These are phyloP conservation scores for Gigaspora rosea DNA, from an alignment of 192 early-diverging fungal species.

Conservation along the genomic window DNA sequence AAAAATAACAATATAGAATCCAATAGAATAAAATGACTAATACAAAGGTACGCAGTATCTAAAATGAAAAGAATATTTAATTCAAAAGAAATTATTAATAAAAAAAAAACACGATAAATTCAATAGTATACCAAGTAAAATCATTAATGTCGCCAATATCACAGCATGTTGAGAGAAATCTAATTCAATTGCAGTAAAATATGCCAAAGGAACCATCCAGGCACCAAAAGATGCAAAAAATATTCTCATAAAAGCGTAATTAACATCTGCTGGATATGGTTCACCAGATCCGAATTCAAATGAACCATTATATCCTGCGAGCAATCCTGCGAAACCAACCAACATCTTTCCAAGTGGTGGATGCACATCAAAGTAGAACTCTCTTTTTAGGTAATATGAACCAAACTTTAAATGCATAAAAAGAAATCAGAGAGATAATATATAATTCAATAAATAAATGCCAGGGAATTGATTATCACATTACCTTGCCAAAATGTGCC, in stretches of 20 bases:
- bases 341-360: conserved; percentile 98
- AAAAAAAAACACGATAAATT: not conserved
- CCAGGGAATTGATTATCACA: not conserved
- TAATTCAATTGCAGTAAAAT: conserved; percentile 79
- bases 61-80: conserved; percentile 11
- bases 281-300: conserved; percentile 83
- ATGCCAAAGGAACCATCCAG: conserved; percentile 85
- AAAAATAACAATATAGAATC: conserved; percentile 96
- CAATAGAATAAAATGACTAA: conserved; percentile 90
- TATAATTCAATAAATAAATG: not conserved
- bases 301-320: conserved; percentile 85
- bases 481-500: conserved; percentile 64
- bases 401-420: conserved; percentile 69
- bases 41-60: conserved; percentile 74
- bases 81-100: not conserved
- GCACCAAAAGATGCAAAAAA: conserved; percentile 90
- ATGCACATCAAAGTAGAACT: conserved; percentile 98
- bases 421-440: not conserved
- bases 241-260: conserved; percentile 87
- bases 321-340: conserved; percentile 76
- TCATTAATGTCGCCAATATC: conserved; percentile 76
- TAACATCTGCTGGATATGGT: conserved; percentile 77
- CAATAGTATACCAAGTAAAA: conserved; percentile 67
- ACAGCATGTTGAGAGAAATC: conserved; percentile 66
- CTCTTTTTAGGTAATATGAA: conserved; percentile 86